phyloP scores from a whole-genome alignment of 345 rosid genomes.

The Euphorbia tirucalli region DNA sequence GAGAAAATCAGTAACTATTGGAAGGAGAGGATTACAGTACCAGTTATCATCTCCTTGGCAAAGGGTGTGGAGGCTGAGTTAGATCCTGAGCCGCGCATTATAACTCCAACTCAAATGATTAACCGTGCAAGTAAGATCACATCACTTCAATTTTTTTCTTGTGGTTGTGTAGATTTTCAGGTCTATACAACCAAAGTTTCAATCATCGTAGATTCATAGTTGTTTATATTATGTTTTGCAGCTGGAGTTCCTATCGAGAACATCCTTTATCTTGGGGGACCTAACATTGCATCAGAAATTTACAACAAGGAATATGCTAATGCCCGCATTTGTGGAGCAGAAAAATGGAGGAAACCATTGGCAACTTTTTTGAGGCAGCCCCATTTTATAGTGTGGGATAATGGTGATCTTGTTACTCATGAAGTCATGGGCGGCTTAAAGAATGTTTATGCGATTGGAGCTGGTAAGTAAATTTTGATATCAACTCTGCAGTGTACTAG shows the following conservation, averaged over 20 bases:
- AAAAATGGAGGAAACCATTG: conserved; percentile 86
- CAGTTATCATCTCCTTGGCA: conserved; percentile 76
- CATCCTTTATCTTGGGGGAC: conserved; percentile 93
- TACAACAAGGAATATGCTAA: conserved; percentile 93
- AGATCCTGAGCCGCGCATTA: conserved; percentile 73
- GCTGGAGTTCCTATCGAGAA: conserved; percentile 83
- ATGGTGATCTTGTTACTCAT: conserved; percentile 93
- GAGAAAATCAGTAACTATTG: conserved; percentile 84
- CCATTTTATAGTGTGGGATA: conserved; percentile 95
- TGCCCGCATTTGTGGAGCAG: conserved; percentile 96
- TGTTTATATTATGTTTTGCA: conserved; percentile 26
- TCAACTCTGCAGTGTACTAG: not conserved
- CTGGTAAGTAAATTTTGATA: conserved; percentile 48
- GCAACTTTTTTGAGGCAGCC: conserved; percentile 88
- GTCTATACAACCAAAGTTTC: too few species aligned
- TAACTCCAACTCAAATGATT: conserved; percentile 95
- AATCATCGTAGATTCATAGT: not conserved
- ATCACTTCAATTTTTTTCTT: not conserved
- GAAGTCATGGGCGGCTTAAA: conserved; percentile 99
- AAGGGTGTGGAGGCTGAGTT: conserved; percentile 92
- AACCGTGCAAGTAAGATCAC: conserved; percentile 70
- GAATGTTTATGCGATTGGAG: conserved; percentile 99
- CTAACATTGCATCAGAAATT: conserved; percentile 94
- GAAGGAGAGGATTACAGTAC: conserved; percentile 77
- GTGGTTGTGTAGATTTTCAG: conserved; percentile 3